phyloP scores from a whole-genome alignment of 1,284 basidiomycete species.

The Ustilago sp. region DNA sequence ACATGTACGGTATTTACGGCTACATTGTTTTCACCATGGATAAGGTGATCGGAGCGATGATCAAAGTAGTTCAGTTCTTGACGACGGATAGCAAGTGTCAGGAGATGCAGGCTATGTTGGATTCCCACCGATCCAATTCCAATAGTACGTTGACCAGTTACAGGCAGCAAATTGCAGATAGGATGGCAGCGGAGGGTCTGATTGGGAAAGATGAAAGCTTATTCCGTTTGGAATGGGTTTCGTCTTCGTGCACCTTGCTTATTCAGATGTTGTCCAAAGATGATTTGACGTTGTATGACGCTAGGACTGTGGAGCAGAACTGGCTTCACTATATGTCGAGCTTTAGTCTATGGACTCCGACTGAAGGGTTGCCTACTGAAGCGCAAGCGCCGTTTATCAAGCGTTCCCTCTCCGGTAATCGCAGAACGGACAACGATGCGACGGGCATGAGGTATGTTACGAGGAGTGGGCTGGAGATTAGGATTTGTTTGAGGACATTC shows the following conservation, averaged over 20 bases:
- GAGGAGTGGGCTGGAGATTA: slow-evolving; percentile 74
- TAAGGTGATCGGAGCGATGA: slow-evolving; percentile 79
- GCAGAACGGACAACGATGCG: slow-evolving; percentile 40
- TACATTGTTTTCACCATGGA: slow-evolving; percentile 94
- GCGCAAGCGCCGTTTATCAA: slow-evolving; percentile 65
- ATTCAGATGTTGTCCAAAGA: slow-evolving; percentile 90
- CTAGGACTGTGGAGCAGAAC: slow-evolving; percentile 81
- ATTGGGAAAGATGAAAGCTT: slow-evolving; percentile 89
- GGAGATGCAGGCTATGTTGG: slow-evolving; percentile 83
- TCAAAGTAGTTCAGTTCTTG: slow-evolving; percentile 76
- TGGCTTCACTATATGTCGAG: slow-evolving; percentile 92
- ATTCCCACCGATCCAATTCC: slow-evolving; percentile 69
- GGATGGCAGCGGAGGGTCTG: slow-evolving; percentile 84
- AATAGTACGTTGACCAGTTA: slow-evolving; percentile 72
- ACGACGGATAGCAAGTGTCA: slow-evolving; percentile 84
- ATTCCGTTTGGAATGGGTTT: slow-evolving; percentile 87
- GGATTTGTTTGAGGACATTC: slow-evolving; percentile 71
- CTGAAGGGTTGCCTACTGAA: slow-evolving; percentile 63
- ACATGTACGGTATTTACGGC: slow-evolving; percentile 96
- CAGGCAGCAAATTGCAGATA: slow-evolving; percentile 85
- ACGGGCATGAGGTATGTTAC: slow-evolving; percentile 54
- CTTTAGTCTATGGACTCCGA: slow-evolving; percentile 73
- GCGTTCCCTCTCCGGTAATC: slow-evolving; percentile 46
- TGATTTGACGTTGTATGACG: slow-evolving; percentile 86
- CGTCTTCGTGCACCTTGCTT: slow-evolving; percentile 78